Percentiles rank a stretch among this genome's conserved stretches.
Conservation (phyloP, 768 basidiomycete species). For the Cyclocybe aegerita region DNA sequence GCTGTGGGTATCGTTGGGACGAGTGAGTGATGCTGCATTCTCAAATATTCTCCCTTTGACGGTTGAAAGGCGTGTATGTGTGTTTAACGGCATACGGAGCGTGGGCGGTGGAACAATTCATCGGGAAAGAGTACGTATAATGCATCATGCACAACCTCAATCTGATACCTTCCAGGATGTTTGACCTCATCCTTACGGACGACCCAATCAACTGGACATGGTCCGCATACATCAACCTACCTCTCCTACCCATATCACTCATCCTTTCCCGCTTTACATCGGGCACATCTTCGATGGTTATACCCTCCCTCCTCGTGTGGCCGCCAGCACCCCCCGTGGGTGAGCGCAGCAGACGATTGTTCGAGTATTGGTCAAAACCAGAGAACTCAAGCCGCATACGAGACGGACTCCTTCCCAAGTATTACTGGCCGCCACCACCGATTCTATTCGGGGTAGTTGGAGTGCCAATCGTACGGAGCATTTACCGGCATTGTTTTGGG, state of each 20-base stretch:
- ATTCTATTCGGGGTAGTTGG: constrained; percentile 53
- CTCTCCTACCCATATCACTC: constrained; percentile 67
- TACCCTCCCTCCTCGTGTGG: constrained; percentile 50
- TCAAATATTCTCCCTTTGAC: background rate
- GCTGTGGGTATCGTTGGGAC: constrained; percentile 57
- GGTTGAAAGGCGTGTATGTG: constrained; percentile 35
- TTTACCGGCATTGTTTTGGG: constrained; percentile 43
- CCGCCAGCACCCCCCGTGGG: constrained; percentile 38
- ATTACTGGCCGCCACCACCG: constrained; percentile 60
- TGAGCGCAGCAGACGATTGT: constrained; percentile 24
- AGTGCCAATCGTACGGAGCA: constrained; percentile 43
- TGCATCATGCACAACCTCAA: background rate
- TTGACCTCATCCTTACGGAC: constrained; percentile 59
- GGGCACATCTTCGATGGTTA: constrained; percentile 31
- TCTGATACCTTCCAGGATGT: constrained; percentile 44
- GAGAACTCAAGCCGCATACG: constrained; percentile 35
- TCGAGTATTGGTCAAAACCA: constrained; percentile 33
- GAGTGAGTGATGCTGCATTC: constrained; percentile 40
- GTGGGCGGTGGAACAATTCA: constrained; percentile 65
- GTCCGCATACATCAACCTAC: constrained; percentile 74
- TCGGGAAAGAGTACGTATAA: constrained; percentile 60
- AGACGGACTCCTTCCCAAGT: constrained; percentile 10
- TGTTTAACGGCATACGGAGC: constrained; percentile 69
- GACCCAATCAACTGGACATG: constrained; percentile 75
- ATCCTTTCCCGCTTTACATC: constrained; percentile 58